Evolutionary conservation across 768 basidiomycete species (phyloP), one percentile per base, ranked within the genome.

Genomic region (Rhodotorula graminis): DNA sequence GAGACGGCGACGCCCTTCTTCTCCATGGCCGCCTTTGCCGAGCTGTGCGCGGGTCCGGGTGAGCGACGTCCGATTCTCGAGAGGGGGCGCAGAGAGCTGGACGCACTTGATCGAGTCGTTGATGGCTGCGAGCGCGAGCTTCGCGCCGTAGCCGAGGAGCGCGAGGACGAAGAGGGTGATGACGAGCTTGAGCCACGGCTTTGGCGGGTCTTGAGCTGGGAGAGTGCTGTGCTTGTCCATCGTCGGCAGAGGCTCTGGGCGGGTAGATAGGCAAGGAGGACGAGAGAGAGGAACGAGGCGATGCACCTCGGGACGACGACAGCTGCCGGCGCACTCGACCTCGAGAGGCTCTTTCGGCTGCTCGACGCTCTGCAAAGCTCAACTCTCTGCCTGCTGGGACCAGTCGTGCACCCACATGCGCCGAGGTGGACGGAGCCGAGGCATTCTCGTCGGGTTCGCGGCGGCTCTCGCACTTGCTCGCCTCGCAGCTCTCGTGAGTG

Each of bases 161-260:
- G 31, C 58, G 53, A 69, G 46, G 23, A 72, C 47, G 58, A 18
- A 4, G 49, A 68, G 37, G 25, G 67, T 69, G 56, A 69, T 10
- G 71, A 65, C 11, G 19, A 72, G 64, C 42, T 64, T 64, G 67
- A 62, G 6, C 67, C 66, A 72, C 18, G 59, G 46, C n/a, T 64
- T 61, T 16, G 55, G 42, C 18, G 57, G 57, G 3, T 47, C 31
- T 15, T 58, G n/a, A 15, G 65, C 46, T 4, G 65, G 15, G 7
- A 31, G 8, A 7, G 46, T 21, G 5, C 42, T 25, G 27, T 6
- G 2, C 33, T 67, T 72, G 42, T 63, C 55, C 66, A 67, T 67
- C 16, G 16, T 57, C 4, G 7, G 14, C 8, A 46, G 44, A 6
- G 44, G 18, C 3, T 6, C 44, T 6, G 25, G 12, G 27, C 5